phyloP scores from a whole-genome alignment of 2,329 filamentous ascomycete genomes.

The Aspergillus persii region DNA sequence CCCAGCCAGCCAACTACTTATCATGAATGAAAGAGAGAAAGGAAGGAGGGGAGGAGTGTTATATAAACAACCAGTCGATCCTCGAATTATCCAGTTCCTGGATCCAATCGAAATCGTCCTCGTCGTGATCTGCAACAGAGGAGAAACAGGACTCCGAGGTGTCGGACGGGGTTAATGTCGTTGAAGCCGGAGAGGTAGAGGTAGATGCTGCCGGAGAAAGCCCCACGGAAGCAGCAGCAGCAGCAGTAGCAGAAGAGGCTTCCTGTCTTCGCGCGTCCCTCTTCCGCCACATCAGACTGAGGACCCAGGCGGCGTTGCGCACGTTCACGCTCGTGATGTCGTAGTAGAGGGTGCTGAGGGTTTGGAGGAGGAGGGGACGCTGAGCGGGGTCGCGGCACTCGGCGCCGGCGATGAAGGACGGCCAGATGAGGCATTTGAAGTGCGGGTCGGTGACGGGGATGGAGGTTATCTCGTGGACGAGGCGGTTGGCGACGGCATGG shows the following conservation, averaged over 20 bases:
- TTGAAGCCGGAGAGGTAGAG: background rate
- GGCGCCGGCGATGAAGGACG: conserved; percentile 44
- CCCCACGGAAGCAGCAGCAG: too few species aligned
- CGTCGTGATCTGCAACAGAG: conserved; percentile 21
- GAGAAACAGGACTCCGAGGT: background rate
- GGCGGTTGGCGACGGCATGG: conserved; percentile 26
- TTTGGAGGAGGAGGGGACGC: conserved; percentile 32
- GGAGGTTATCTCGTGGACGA: conserved; percentile 36
- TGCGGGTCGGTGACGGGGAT: conserved; percentile 37
- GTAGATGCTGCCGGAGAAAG: background rate
- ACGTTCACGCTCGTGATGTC: conserved; percentile 39
- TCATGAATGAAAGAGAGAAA: background rate
- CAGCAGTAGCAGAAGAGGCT: background rate
- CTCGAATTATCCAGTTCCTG: conserved; percentile 39
- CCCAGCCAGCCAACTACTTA: too few species aligned
- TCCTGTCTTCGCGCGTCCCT: conserved; percentile 32
- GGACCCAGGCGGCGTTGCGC: conserved; percentile 40
- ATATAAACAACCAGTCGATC: conserved; percentile 44
- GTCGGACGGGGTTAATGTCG: background rate
- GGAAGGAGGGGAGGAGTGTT: background rate
- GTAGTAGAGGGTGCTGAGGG: conserved; percentile 35
- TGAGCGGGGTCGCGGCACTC: conserved; percentile 36
- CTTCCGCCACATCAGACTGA: conserved; percentile 41
- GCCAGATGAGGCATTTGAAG: conserved; percentile 46
- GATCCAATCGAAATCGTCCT: conserved; percentile 40